Percentiles rank a stretch among this genome's conserved stretches.
Evolutionary conservation across 1,284 basidiomycete species (phyloP).

Genomic region (Vanrija sp.): DNA sequence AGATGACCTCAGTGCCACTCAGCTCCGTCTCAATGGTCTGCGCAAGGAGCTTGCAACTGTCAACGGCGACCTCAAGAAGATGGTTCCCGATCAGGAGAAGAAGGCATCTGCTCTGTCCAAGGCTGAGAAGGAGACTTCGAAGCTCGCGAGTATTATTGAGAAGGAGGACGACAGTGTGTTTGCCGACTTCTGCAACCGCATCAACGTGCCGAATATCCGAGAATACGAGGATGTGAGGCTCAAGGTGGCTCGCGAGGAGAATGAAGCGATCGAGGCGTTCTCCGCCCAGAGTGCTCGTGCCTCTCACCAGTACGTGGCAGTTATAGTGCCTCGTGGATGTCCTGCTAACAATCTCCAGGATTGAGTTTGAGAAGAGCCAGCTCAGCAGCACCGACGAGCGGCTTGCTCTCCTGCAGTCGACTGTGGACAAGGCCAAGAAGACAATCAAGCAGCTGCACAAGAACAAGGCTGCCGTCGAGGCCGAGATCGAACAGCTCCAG

Average conservation of each 20-base stretch:
- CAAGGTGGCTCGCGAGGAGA: constrained; percentile 79
- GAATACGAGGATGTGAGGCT: constrained; percentile 94
- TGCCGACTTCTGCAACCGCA: constrained; percentile 70
- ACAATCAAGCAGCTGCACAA: constrained; percentile 57
- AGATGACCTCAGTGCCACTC: constrained; percentile 66
- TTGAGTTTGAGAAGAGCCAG: constrained; percentile 73
- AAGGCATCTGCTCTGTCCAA: constrained; percentile 54
- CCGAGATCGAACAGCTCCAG: constrained; percentile 64
- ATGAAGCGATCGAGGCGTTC: constrained; percentile 74
- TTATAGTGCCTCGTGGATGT: neutral
- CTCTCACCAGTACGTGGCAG: constrained; percentile 69
- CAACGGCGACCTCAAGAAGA: constrained; percentile 64
- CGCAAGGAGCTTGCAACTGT: constrained; percentile 66
- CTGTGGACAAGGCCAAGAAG: constrained; percentile 57
- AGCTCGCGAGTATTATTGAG: constrained; percentile 62
- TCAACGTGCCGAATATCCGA: constrained; percentile 78
- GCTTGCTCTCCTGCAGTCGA: constrained; percentile 57
- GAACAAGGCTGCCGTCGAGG: constrained; percentile 60
- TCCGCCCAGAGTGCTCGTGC: constrained; percentile 84
- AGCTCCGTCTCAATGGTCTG: constrained; percentile 32
- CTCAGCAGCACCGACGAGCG: constrained; percentile 63
- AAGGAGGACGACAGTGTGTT: constrained; percentile 80
- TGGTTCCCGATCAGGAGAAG: constrained; percentile 64
- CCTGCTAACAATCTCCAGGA: constrained; percentile 52
- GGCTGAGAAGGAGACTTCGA: constrained; percentile 58